Percentiles rank a stretch among this genome's conserved stretches.
phyloP scores from a whole-genome alignment of 1,139 yeast genomes.

The Scheffersomyces illinoinensis region DNA sequence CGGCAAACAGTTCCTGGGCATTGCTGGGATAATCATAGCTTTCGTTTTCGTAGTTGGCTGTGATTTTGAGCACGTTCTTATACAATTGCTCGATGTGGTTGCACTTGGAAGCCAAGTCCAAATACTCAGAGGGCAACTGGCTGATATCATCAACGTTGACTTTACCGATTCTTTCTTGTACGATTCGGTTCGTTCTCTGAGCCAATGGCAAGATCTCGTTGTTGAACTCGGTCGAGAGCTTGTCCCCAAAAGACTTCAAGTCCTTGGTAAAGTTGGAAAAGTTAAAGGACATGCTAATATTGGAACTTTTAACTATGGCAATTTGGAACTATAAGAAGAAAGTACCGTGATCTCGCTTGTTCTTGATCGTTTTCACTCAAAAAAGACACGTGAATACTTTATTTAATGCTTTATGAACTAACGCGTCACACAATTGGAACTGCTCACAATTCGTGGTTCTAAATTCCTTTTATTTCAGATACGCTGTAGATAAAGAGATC shows the following conservation, averaged over 20 bases:
- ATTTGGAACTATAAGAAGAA: background rate
- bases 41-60: conserved; percentile 71
- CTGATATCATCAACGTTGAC: conserved; percentile 69
- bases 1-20: conserved; percentile 69
- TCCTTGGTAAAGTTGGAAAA: conserved; percentile 45
- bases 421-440: background rate
- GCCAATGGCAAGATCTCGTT: conserved; percentile 63
- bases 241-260: conserved; percentile 40
- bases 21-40: conserved; percentile 87
- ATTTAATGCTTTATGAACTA: background rate
- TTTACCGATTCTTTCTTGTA: conserved; percentile 79
- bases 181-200: conserved; percentile 75
- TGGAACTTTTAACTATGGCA: background rate
- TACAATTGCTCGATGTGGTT: conserved; percentile 75
- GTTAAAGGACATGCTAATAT: conserved; percentile 42
- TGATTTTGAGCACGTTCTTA: conserved; percentile 70
- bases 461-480: background rate
- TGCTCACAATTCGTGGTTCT: background rate
- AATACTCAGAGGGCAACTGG: conserved; percentile 81
- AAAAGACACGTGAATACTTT: background rate
- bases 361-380: background rate
- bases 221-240: conserved; percentile 42
- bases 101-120: conserved; percentile 71
- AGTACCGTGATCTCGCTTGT: background rate
- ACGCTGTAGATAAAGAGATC: background rate